Percentiles rank a stretch among this genome's conserved stretches.
Conservation (phyloP, 164 flowering plant species). For the Cinnamomum micranthum region DNA sequence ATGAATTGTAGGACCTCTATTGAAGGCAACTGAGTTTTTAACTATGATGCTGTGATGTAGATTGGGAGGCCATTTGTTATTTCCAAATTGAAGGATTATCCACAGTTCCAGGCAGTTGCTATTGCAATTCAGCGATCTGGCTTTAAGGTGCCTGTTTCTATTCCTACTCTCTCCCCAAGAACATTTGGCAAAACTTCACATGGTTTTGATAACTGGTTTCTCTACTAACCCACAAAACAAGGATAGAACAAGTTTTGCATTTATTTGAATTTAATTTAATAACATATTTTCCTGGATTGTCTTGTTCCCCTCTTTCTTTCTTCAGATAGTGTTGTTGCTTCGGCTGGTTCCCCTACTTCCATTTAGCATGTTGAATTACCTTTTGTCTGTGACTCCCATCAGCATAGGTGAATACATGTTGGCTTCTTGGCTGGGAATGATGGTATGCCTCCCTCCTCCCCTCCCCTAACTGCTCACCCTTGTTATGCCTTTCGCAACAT, state of each 20-base stretch:
- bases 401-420: conserved; percentile 68
- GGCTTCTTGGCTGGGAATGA: conserved; percentile 99
- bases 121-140: conserved; percentile 87
- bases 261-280: no score
- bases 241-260: no score
- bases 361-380: conserved; percentile 94
- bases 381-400: conserved; percentile 91
- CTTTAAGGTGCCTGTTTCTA: conserved; percentile 56
- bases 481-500: background rate
- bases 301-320: background rate
- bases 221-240: no score
- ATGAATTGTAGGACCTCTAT: background rate
- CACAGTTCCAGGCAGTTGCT: conserved; percentile 81
- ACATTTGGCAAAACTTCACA: no score
- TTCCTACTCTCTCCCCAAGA: no score
- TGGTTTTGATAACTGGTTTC: no score
- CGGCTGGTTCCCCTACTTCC: conserved; percentile 97
- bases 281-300: no score
- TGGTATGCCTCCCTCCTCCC: conserved; percentile 42
- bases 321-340: conserved; percentile 85
- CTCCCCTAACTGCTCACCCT: background rate
- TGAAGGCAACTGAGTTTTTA: background rate
- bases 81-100: conserved; percentile 86
- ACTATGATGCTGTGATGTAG: conserved; percentile 31
- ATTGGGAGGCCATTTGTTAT: conserved; percentile 77